Evolutionary conservation across 2,329 filamentous ascomycete genomes (phyloP), one percentile per base, ranked within the genome.

Genomic region (Colletotrichum sp.): DNA sequence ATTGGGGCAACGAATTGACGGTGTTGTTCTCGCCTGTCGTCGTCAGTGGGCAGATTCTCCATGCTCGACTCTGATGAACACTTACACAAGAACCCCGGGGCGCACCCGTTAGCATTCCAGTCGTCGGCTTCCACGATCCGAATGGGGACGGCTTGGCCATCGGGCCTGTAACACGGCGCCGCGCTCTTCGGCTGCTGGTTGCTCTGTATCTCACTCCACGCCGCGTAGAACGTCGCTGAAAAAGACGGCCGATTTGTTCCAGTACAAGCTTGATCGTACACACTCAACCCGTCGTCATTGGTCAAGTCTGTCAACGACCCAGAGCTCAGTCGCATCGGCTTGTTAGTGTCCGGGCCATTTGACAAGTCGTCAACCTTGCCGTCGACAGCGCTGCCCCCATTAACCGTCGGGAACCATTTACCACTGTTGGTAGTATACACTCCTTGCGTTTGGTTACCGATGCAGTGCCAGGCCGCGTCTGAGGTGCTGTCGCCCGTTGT

Each of bases 1-100:
- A 88, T 69, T 87, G 84, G 9, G 86, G 86, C 8, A 88, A 79
- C 2, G 86, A 87, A 75, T 88, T 88, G 56, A 86, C 81, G 6
- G 86, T 88, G 73, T 87, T 88, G 67, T 88, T 88, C 38, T 78
- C 74, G 74, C 86, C 86, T 87, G 43, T 8, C 34, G 6, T 28
- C 9, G 69, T 79, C 26, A 80, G 78, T 48, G 67, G 16, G 7
- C 10, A n/a, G 12, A 6, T 30, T 62, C 30, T n/a, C n/a, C 18
- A 2, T 12, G 14, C 5, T 8, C 38, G 26, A 5, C 2, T 18
- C 16, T 32, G 56, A 34, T 18, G n/a, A 8, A 21, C 30, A 81
- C 86, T 69, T 75, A 87, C 86, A 88, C 26, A 86, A 78, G 55
- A 88, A 88, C 5, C 86, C 87, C 48, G 82, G 79, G 9, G 78